Percentiles rank a stretch among this genome's conserved stretches.
Evolutionary conservation across 2,329 filamentous ascomycete genomes (phyloP).

Genomic region (Cryphonectria carpinicola): DNA sequence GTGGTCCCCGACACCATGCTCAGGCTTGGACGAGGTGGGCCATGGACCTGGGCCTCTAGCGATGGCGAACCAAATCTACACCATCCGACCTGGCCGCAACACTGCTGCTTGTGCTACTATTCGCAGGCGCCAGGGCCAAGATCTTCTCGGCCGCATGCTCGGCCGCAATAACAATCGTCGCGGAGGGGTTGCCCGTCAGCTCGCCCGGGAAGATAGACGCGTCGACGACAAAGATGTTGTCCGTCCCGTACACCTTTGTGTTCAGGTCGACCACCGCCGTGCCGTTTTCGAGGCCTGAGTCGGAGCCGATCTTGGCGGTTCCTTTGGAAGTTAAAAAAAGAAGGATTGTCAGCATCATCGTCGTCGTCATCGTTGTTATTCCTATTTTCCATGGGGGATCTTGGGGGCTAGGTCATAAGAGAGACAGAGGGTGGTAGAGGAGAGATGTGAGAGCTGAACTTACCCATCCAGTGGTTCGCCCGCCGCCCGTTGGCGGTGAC

Average conservation of each 20-base stretch:
- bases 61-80: neutral
- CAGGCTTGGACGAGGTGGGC: neutral
- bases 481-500: conserved; percentile 28
- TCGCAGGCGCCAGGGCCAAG: conserved; percentile 15
- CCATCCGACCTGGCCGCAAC: neutral
- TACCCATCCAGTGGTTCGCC: conserved; percentile 29
- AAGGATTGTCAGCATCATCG: neutral
- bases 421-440: neutral
- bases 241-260: conserved; percentile 28
- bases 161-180: conserved; percentile 26
- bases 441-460: neutral
- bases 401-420: too few relatives aligned
- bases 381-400: too few relatives aligned
- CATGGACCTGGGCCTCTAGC: neutral
- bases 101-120: neutral
- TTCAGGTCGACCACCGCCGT: conserved; percentile 29
- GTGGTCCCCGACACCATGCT: neutral
- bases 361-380: neutral
- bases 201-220: conserved; percentile 28
- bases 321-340: neutral
- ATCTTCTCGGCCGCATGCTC: conserved; percentile 28
- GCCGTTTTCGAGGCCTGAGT: conserved; percentile 26
- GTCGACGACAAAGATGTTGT: conserved; percentile 30
- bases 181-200: conserved; percentile 27
- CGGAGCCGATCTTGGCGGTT: conserved; percentile 28